Base-by-base conservation (phyloP, 73 alveolate species). In the Paramecium caudatum region DNA sequence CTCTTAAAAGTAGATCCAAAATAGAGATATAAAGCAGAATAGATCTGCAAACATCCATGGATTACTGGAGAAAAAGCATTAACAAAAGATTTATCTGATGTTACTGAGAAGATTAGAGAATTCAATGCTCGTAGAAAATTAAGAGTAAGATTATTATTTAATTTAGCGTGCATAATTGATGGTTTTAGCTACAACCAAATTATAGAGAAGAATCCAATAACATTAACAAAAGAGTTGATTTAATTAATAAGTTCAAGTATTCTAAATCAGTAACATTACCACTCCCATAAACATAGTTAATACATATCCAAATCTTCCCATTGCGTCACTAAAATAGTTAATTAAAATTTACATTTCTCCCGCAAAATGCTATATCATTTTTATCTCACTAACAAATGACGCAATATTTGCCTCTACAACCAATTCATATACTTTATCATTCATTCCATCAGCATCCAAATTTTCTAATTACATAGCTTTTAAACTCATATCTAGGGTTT, bases 101-200 rank as follows among this genome's bases (percentile, higher is more conserved):
- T 95, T 5, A 91, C 94, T 17, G 95, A 94, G 61, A 86, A 94
- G 39, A 82, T 96, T 43, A 95, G 93, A 82, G 95, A 96, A 63
- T 96, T 82, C 94, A 95, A 96, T 74, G 94, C 96, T 62, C 82
- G 92, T 46, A 93, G 98, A 62, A 96, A 83, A 82, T 78, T 96
- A 61, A 96, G 93, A 90, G 96, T 93, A 94, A 36, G 0, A 27
- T 61, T 90, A 45, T 63, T 15, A 17, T 39, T 39, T 21, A n/a
- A 46, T 6, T 37, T n/a, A 82, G 86, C 83, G 91, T 50, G 91
- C 91, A 0, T 48, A 83, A 83, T 83, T 83, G 41, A 55, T 70
- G 45, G 94, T 94, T 9, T 68, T 94, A 74, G 97, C 97, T 15
- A 90, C 96, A 13, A 90, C 86, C 50, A 94, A 94, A 83, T 91